These are phyloP conservation scores for Pythium rhizo-oryzae DNA, from an alignment of 352 stramenopile species.

Conservation along the genomic window DNA sequence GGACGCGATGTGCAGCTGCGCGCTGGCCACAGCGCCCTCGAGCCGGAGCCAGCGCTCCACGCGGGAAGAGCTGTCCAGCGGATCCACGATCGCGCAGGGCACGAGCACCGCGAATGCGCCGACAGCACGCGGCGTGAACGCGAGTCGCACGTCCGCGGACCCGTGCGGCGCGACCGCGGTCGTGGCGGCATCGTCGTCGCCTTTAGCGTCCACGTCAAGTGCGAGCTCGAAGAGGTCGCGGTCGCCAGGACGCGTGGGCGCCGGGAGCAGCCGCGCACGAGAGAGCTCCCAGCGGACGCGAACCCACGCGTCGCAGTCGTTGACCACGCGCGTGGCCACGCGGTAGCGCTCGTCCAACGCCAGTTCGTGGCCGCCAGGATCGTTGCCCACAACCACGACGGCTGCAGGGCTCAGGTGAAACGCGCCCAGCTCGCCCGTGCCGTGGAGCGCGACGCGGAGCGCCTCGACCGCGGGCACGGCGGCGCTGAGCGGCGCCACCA, in stretches of 20 bases:
- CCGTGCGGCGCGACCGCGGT: slow-evolving; percentile 19
- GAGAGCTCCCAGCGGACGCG: slow-evolving; percentile 35
- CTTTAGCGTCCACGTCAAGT: not conserved
- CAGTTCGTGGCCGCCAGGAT: not conserved
- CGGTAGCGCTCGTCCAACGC: slow-evolving; percentile 17
- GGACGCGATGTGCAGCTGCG: slow-evolving; percentile 48
- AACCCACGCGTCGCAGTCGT: slow-evolving; percentile 39
- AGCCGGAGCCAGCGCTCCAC: slow-evolving; percentile 62
- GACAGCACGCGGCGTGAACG: slow-evolving; percentile 47
- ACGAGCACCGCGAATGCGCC: slow-evolving; percentile 50
- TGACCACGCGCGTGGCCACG: slow-evolving; percentile 24
- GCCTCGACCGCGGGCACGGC: slow-evolving; percentile 14
- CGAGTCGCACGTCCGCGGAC: slow-evolving; percentile 27
- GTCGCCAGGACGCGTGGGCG: too few species aligned
- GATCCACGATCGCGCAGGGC: slow-evolving; percentile 36
- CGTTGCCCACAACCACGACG: not conserved
- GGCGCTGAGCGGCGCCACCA: slow-evolving; percentile 2
- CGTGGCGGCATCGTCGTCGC: not conserved
- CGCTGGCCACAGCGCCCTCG: slow-evolving; percentile 43
- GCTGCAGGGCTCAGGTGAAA: slow-evolving; percentile 19
- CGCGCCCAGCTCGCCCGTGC: slow-evolving; percentile 14
- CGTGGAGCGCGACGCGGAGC: slow-evolving; percentile 18
- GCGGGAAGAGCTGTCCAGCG: not conserved
- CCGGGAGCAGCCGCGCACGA: not conserved
- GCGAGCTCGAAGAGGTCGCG: slow-evolving; percentile 1